Evolutionary conservation across 345 rosid species (phyloP).

Genomic region (Moricandia moricandioides): DNA sequence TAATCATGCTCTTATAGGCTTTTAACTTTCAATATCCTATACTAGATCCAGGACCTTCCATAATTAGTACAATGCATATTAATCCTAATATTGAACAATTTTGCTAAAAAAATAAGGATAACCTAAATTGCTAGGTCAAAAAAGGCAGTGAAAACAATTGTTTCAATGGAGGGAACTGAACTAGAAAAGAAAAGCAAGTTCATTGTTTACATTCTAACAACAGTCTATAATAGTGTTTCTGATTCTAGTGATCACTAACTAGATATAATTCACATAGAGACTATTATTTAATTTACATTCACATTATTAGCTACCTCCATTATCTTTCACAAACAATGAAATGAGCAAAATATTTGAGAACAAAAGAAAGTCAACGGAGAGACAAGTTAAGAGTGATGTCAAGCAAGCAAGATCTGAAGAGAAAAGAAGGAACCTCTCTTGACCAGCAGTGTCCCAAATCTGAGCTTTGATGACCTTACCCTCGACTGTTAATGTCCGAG

Average conservation of each 20-base stretch:
- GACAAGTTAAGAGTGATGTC: conserved; percentile 12
- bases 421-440: conserved; percentile 37
- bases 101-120: background rate
- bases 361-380: conserved; percentile 25
- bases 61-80: background rate
- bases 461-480: conserved; percentile 67
- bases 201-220: background rate
- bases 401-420: conserved; percentile 19
- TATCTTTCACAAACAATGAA: background rate
- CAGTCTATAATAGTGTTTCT: background rate
- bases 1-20: background rate
- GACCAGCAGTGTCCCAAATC: conserved; percentile 86
- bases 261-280: background rate
- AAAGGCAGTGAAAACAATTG: background rate
- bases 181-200: background rate
- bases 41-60: background rate
- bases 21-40: background rate
- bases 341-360: background rate
- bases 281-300: conserved; percentile 4
- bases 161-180: background rate
- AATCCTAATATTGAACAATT: background rate
- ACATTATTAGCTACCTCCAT: conserved; percentile 2
- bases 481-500: conserved; percentile 54
- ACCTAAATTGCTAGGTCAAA: background rate
- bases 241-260: background rate